These are phyloP conservation scores for Suhomyces coccinellae DNA, from an alignment of 1,139 yeast genomes.

Conservation along the genomic window DNA sequence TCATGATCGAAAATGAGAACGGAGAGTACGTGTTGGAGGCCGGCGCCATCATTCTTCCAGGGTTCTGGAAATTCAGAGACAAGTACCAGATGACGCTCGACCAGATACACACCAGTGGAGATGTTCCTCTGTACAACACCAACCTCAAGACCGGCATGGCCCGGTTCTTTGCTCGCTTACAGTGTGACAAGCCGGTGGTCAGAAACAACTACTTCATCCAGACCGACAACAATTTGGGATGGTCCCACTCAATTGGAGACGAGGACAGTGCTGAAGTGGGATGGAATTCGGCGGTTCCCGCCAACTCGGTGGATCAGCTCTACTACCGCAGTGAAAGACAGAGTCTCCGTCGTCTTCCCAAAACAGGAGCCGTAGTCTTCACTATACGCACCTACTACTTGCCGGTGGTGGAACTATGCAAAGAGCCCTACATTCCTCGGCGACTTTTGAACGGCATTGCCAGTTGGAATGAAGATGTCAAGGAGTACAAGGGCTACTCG, in stretches of 20 bases:
- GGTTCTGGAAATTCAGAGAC: conserved; percentile 64
- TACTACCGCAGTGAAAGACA: conserved; percentile 70
- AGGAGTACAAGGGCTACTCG: conserved; percentile 57
- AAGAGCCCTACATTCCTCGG: conserved; percentile 62
- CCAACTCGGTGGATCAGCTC: conserved; percentile 44
- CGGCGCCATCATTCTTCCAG: conserved; percentile 63
- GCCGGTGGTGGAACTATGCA: conserved; percentile 52
- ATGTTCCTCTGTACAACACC: conserved; percentile 62
- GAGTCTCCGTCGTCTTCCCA: conserved; percentile 64
- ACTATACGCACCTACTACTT: conserved; percentile 64
- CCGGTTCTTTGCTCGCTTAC: conserved; percentile 56
- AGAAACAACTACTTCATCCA: conserved; percentile 68
- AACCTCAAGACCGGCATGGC: conserved; percentile 65
- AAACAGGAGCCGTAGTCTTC: conserved; percentile 58
- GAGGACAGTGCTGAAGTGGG: conserved; percentile 50
- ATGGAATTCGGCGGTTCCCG: conserved; percentile 59
- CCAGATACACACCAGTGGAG: conserved; percentile 61
- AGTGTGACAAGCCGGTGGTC: conserved; percentile 58
- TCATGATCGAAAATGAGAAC: conserved; percentile 58
- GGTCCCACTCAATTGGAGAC: conserved; percentile 64
- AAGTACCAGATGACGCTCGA: conserved; percentile 54
- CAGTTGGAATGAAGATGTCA: conserved; percentile 61
- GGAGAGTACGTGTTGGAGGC: conserved; percentile 58
- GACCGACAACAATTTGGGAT: conserved; percentile 60
- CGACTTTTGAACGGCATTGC: conserved; percentile 56